Evolutionary conservation across 371 early-diverging fungal species (phyloP).

Genomic region (Amoeboaphelidium protococcarum): DNA sequence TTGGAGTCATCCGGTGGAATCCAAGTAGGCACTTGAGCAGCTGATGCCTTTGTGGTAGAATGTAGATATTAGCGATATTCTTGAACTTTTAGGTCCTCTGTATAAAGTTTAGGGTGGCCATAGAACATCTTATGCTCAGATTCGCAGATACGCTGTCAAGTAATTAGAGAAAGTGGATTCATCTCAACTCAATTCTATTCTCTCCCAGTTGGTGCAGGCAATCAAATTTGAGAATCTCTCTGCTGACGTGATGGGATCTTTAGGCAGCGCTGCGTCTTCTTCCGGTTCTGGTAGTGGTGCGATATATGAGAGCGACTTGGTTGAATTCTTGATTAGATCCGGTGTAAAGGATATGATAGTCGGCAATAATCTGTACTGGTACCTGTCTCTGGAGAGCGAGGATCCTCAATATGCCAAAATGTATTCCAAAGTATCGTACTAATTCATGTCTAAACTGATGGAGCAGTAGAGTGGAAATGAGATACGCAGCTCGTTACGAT

Average conservation of each 20-base stretch:
- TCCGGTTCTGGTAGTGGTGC: too few species aligned
- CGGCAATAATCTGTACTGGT: constrained; percentile 81
- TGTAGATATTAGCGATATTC: constrained; percentile 73
- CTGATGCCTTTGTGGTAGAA: constrained; percentile 51
- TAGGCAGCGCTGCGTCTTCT: too few species aligned
- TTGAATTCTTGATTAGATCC: constrained; percentile 59
- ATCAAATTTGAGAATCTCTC: constrained; percentile 50
- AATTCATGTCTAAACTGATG: constrained; percentile 39
- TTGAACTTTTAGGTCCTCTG: constrained; percentile 69
- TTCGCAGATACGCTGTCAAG: constrained; percentile 61
- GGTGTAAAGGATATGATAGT: constrained; percentile 43
- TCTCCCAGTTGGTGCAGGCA: constrained; percentile 91
- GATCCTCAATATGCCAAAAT: constrained; percentile 29
- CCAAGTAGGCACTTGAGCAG: constrained; percentile 63
- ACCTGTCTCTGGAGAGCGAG: constrained; percentile 64
- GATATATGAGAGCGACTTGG: constrained; percentile 28
- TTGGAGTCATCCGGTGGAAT: constrained; percentile 78
- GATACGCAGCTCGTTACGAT: constrained; percentile 26
- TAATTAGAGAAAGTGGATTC: constrained; percentile 73
- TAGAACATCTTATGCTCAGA: too few species aligned
- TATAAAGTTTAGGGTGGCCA: constrained; percentile 16
- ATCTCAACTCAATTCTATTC: constrained; percentile 66
- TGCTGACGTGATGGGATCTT: too few species aligned
- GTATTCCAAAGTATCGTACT: constrained; percentile 57
- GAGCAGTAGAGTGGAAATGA: too few species aligned